Percentiles rank a stretch among this genome's conserved stretches.
Evolutionary conservation across 768 basidiomycete species (phyloP).

Genomic region (Rhodosporidiobolus sp.): DNA sequence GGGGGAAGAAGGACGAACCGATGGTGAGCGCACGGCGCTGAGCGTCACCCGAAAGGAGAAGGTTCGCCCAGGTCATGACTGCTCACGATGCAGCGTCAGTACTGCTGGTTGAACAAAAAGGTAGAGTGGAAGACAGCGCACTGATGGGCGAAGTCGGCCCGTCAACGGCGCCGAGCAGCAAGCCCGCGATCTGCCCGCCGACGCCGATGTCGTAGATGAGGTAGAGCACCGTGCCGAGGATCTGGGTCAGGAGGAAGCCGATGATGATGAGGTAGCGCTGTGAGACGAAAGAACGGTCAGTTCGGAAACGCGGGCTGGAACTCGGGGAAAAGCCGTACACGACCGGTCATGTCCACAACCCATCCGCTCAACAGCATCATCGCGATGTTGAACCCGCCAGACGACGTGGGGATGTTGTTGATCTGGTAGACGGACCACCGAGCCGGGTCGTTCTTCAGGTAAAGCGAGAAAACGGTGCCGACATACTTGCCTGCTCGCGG

Average conservation of each 20-base stretch:
- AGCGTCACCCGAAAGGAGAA: neutral
- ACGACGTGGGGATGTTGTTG: constrained; percentile 7
- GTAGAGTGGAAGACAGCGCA: neutral
- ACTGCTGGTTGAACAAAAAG: neutral
- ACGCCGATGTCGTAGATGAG: neutral
- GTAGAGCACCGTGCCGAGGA: neutral
- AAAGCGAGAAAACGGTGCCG: constrained; percentile 1
- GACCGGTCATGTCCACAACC: constrained; percentile 1
- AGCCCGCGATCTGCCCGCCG: neutral
- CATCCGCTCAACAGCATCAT: neutral
- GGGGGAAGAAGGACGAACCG: neutral
- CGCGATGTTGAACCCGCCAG: neutral
- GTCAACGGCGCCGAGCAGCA: neutral
- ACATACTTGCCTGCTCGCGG: neutral
- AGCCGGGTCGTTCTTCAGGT: neutral
- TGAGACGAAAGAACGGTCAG: too few species aligned
- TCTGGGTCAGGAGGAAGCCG: neutral
- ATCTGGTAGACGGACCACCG: neutral
- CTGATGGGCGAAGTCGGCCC: neutral
- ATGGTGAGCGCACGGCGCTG: constrained; percentile 3
- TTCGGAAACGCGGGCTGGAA: too few species aligned
- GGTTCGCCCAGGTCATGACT: constrained; percentile 6
- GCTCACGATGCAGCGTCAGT: neutral
- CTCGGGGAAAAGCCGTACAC: too few species aligned
- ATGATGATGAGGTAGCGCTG: neutral